A percentile compares a stretch with the other conserved stretches of the same genome.
Conservation (phyloP, 306 rosid species). For the Senna siamea region DNA sequence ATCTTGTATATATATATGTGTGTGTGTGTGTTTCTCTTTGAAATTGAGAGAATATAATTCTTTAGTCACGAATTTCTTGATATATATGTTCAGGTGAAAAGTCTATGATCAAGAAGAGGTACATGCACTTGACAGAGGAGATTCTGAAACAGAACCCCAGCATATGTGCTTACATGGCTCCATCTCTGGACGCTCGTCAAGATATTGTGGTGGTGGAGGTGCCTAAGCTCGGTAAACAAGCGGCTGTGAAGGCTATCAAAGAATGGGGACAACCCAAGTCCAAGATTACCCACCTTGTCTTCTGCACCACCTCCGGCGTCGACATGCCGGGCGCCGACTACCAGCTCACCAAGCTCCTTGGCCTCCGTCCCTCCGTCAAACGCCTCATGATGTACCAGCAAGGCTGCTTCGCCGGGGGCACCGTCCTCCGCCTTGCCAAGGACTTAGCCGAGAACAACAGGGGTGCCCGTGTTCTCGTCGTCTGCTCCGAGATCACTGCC, state of each 20-base stretch:
- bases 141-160: constrained; percentile 50
- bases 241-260: constrained; percentile 58
- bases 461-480: no score
- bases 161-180: constrained; percentile 64
- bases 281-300: constrained; percentile 61
- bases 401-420: no score
- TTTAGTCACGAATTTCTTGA: no score
- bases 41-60: not conserved
- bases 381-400: constrained; percentile 72
- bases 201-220: constrained; percentile 66
- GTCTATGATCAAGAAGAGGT: constrained; percentile 65
- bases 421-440: no score
- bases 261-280: no score
- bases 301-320: constrained; percentile 69
- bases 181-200: constrained; percentile 62
- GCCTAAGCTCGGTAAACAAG: constrained; percentile 64
- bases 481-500: no score
- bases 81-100: constrained; percentile 56
- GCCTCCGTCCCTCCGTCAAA: constrained; percentile 61
- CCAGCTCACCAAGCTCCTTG: constrained; percentile 64
- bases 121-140: no score
- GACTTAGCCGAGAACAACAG: no score
- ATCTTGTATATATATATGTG: not conserved
- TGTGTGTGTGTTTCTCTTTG: constrained; percentile 38
- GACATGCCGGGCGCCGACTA: constrained; percentile 76